Evolutionary conservation across 163 green algal genomes (phyloP).

Genomic region (Scenedesmus sp.): DNA sequence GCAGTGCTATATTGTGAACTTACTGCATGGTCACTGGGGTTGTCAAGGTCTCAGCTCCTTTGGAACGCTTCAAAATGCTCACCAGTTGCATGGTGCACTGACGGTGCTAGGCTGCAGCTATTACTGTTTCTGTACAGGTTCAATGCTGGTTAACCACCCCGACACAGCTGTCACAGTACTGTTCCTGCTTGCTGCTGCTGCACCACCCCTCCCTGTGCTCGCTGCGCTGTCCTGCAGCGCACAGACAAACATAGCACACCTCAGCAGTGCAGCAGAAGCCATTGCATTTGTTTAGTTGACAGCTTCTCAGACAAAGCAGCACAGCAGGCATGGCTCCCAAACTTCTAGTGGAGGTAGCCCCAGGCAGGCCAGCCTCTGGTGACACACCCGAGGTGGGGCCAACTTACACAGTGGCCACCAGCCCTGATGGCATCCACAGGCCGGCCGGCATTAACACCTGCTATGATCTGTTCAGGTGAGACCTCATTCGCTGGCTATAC

Average conservation of each 20-base stretch:
- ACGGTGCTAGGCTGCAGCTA: not conserved
- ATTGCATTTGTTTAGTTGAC: not conserved
- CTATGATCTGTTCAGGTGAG: conserved; percentile 54
- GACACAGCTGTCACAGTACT: not conserved
- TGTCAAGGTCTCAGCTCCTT: not conserved
- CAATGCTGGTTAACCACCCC: not conserved
- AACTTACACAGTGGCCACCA: conserved; percentile 25
- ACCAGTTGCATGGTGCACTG: not conserved
- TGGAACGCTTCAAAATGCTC: not conserved
- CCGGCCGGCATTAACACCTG: conserved; percentile 43
- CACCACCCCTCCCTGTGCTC: not conserved
- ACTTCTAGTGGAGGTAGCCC: conserved; percentile 31
- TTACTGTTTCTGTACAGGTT: not conserved
- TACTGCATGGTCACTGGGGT: not conserved
- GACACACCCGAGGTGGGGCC: conserved; percentile 18
- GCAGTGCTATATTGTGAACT: not conserved
- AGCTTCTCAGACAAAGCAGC: not conserved
- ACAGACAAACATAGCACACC: not conserved
- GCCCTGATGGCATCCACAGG: conserved; percentile 35
- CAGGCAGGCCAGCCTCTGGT: not conserved
- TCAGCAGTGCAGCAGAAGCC: not conserved
- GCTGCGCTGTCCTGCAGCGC: not conserved
- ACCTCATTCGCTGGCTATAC: not conserved
- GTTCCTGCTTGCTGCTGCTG: not conserved
- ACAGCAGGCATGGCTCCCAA: conserved; percentile 22